Percentiles rank a stretch among this genome's conserved stretches.
Evolutionary conservation across 225 moss, liverwort and hornwort genomes (phyloP).

Genomic region (Ulota crispa): DNA sequence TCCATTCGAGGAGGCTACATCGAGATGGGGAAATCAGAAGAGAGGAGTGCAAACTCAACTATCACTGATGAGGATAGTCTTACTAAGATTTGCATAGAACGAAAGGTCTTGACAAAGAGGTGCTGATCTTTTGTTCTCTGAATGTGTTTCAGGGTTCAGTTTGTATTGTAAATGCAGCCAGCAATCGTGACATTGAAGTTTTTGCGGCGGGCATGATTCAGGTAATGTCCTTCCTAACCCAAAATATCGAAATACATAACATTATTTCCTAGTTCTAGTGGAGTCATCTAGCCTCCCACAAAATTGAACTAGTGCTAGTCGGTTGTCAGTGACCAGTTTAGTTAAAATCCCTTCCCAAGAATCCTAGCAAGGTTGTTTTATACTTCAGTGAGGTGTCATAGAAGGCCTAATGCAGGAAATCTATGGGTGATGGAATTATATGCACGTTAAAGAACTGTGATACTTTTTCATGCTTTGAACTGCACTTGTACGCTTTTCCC

Average conservation of each 20-base stretch:
- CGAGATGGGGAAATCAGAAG: not conserved
- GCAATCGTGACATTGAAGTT: constrained; percentile 87
- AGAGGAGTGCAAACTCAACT: not conserved
- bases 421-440: not conserved
- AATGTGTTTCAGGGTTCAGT: constrained; percentile 64
- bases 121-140: not conserved
- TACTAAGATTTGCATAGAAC: not conserved
- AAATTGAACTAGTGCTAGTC: not conserved
- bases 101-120: not conserved
- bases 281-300: not conserved
- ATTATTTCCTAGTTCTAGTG: not conserved
- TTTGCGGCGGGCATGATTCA: constrained; percentile 96
- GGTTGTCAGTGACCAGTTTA: not conserved
- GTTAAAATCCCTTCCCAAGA: not conserved
- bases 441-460: not conserved
- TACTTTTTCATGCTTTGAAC: not conserved
- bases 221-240: constrained; percentile 36
- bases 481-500: not conserved
- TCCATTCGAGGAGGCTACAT: not conserved
- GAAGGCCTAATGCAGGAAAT: not conserved
- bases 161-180: constrained; percentile 88
- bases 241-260: not conserved
- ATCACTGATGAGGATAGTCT: not conserved
- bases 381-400: not conserved
- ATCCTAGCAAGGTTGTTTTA: not conserved